Conservation (phyloP, 192 early-diverging fungal species). For the Gamsiella multidivaricata region DNA sequence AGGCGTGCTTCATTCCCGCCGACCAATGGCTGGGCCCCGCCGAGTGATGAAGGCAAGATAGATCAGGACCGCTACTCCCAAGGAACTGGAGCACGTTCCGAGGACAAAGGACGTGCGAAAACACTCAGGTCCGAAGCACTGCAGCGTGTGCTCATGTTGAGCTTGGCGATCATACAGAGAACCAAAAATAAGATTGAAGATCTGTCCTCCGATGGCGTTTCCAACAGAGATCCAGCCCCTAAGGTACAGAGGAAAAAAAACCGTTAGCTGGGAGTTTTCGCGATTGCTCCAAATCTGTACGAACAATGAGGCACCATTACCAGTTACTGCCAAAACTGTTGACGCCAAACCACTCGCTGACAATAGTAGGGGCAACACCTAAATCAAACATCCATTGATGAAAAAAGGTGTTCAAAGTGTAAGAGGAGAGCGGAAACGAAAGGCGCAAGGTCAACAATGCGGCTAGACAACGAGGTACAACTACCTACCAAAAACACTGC, state of each 20-base stretch:
- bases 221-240: slow-evolving; percentile 71
- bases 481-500: slow-evolving; percentile 52
- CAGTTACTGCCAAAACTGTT: slow-evolving; percentile 53
- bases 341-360: slow-evolving; percentile 56
- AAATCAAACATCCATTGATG: neutral
- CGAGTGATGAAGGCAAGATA: slow-evolving; percentile 24
- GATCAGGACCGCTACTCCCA: slow-evolving; percentile 18
- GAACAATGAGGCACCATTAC: slow-evolving; percentile 2
- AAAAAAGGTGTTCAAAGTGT: neutral
- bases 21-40: no score
- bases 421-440: neutral
- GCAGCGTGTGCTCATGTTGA: slow-evolving; percentile 40
- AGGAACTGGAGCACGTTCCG: slow-evolving; percentile 27
- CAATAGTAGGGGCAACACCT: slow-evolving; percentile 54
- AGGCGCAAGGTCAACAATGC: neutral
- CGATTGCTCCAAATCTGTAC: neutral
- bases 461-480: neutral
- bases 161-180: slow-evolving; percentile 62
- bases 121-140: slow-evolving; percentile 46
- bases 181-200: slow-evolving; percentile 73
- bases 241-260: slow-evolving; percentile 34
- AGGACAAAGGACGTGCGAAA: slow-evolving; percentile 41
- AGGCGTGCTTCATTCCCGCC: no score
- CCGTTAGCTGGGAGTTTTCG: no score
- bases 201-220: slow-evolving; percentile 70